phyloP scores from a whole-genome alignment of 768 basidiomycete genomes.

The Mycena metata region DNA sequence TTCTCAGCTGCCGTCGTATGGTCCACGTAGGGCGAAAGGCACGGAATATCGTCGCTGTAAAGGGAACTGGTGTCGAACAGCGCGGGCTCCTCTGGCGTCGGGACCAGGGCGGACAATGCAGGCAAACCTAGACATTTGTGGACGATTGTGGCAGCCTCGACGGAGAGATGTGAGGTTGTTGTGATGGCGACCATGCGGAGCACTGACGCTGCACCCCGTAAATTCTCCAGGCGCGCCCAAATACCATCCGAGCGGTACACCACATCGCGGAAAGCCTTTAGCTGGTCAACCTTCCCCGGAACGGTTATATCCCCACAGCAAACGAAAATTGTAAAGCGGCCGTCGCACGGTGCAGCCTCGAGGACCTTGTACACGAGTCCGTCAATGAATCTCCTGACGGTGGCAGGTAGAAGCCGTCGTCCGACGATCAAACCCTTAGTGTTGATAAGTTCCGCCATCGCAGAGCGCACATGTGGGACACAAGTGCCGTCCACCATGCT shows the following conservation, averaged over 20 bases:
- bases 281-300: not conserved
- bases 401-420: constrained; percentile 15
- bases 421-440: constrained; percentile 19
- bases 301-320: constrained; percentile 17
- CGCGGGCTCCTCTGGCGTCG: not conserved
- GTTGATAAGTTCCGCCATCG: constrained; percentile 20
- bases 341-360: constrained; percentile 21
- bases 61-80: constrained; percentile 18
- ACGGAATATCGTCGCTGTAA: constrained; percentile 23
- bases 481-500: constrained; percentile 10
- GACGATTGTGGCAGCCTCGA: not conserved
- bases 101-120: not conserved
- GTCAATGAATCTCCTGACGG: constrained; percentile 17
- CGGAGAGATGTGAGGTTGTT: constrained; percentile 16
- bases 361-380: not conserved
- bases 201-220: not conserved
- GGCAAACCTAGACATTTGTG: not conserved
- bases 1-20: not conserved
- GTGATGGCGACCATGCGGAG: constrained; percentile 7
- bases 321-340: constrained; percentile 26
- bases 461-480: not conserved
- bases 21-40: constrained; percentile 10
- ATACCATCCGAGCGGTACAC: not conserved
- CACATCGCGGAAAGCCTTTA: not conserved
- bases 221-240: not conserved